Evolutionary conservation across 768 basidiomycete species (phyloP).

Genomic region (Harrya chromipes): DNA sequence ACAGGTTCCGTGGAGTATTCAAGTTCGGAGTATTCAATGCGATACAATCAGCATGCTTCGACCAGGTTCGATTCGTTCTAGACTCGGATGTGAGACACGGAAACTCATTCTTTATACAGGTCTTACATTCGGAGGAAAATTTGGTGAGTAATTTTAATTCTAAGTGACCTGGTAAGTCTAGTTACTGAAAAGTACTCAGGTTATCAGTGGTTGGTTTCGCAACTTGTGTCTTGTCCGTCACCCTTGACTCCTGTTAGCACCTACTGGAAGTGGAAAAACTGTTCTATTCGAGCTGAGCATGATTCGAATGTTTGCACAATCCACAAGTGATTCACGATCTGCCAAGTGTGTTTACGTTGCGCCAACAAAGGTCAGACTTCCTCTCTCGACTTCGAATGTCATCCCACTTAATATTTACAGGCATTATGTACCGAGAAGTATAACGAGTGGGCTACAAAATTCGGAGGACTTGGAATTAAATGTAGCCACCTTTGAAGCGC

Average conservation of each 20-base stretch:
- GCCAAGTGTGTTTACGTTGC: conserved; percentile 87
- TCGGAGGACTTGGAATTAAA: conserved; percentile 69
- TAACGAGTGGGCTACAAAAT: conserved; percentile 82
- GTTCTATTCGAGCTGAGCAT: conserved; percentile 92
- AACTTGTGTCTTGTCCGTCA: not conserved
- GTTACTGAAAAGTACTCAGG: conserved; percentile 39
- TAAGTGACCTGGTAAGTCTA: not conserved
- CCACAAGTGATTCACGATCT: conserved; percentile 30
- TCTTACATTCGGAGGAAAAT: conserved; percentile 59
- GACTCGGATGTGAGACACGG: not conserved
- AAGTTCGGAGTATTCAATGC: conserved; percentile 91
- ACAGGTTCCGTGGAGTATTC: conserved; percentile 77
- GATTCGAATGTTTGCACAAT: conserved; percentile 61
- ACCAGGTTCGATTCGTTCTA: conserved; percentile 45
- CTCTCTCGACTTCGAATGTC: not conserved
- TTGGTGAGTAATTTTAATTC: conserved; percentile 41
- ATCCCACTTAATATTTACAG: conserved; percentile 35
- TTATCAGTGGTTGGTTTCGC: conserved; percentile 58
- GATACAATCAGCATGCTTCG: conserved; percentile 82
- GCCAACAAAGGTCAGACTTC: conserved; percentile 70
- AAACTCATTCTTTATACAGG: conserved; percentile 36
- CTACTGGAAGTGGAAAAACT: conserved; percentile 96
- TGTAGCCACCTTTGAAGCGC: conserved; percentile 43
- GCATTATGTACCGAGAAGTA: conserved; percentile 84
- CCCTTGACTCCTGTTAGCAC: conserved; percentile 50